phyloP scores from a whole-genome alignment of 1,284 basidiomycete species.

The Irpex sp. region DNA sequence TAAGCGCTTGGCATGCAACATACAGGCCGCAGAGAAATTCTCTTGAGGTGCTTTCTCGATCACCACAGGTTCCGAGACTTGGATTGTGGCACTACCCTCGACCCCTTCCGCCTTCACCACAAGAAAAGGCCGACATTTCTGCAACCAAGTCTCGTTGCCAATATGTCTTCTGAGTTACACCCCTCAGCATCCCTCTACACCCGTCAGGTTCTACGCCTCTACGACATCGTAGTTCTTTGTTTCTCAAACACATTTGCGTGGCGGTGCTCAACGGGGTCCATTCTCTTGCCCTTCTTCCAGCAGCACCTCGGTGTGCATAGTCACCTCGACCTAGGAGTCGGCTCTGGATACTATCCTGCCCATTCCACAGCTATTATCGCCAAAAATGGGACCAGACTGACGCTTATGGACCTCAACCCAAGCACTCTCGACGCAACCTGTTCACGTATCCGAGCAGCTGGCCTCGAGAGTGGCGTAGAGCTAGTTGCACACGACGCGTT shows the following conservation, averaged over 20 bases:
- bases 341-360: slow-evolving; percentile 24
- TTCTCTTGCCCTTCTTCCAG: slow-evolving; percentile 21
- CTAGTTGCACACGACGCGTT: slow-evolving; percentile 18
- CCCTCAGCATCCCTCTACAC: slow-evolving; percentile 18
- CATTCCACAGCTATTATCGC: slow-evolving; percentile 9
- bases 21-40: too few relatives aligned
- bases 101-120: slow-evolving; percentile 5
- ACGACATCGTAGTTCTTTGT: slow-evolving; percentile 20
- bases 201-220: slow-evolving; percentile 14
- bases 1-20: too few relatives aligned
- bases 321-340: slow-evolving; percentile 24
- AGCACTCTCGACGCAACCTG: slow-evolving; percentile 16
- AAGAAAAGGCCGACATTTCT: not conserved
- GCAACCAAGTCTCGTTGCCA: not conserved
- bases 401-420: slow-evolving; percentile 21
- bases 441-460: slow-evolving; percentile 13
- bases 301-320: slow-evolving; percentile 15
- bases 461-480: slow-evolving; percentile 18
- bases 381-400: slow-evolving; percentile 15
- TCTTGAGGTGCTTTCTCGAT: too few relatives aligned
- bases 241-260: slow-evolving; percentile 20
- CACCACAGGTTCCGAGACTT: too few relatives aligned
- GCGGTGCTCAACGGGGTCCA: slow-evolving; percentile 17
- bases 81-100: too few relatives aligned
- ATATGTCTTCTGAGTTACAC: not conserved